phyloP scores from a whole-genome alignment of 768 basidiomycete genomes.

The Russula ochroleuca region DNA sequence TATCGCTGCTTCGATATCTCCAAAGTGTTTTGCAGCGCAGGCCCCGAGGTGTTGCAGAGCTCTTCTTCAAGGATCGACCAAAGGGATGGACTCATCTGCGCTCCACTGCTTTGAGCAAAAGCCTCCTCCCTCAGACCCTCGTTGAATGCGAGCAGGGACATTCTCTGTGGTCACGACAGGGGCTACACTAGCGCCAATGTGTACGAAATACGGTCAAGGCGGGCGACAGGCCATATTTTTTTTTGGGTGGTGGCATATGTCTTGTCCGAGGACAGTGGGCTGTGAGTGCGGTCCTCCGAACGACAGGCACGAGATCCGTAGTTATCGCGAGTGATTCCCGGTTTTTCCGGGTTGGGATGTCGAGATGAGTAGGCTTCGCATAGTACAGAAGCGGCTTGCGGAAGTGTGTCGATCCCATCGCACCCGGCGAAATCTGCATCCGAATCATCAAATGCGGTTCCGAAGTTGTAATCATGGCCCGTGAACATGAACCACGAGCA shows the following conservation, averaged over 20 bases:
- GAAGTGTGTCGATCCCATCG: background rate
- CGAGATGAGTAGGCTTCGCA: background rate
- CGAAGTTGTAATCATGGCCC: slow-evolving; percentile 32
- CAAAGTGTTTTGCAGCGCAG: slow-evolving; percentile 9
- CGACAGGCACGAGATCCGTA: background rate
- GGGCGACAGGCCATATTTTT: slow-evolving; percentile 7
- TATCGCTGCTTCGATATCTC: slow-evolving; percentile 2
- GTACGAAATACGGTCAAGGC: slow-evolving; percentile 2
- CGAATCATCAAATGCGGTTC: slow-evolving; percentile 45
- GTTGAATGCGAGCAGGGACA: slow-evolving; percentile 6
- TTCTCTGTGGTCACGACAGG: no score
- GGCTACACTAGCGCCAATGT: no score
- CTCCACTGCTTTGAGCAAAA: no score
- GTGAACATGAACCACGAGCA: no score
- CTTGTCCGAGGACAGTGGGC: slow-evolving; percentile 10
- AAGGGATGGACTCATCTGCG: background rate
- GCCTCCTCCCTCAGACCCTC: slow-evolving; percentile 8
- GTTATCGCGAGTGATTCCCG: background rate
- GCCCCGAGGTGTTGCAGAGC: slow-evolving; percentile 6
- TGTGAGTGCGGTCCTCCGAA: slow-evolving; percentile 18
- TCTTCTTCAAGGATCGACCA: background rate
- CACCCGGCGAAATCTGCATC: slow-evolving; percentile 34
- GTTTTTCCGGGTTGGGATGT: background rate
- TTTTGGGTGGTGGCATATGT: slow-evolving; percentile 8
- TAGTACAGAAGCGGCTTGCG: slow-evolving; percentile 14